phyloP scores from a whole-genome alignment of 352 stramenopile species.

The Phytophthora colocasiae region DNA sequence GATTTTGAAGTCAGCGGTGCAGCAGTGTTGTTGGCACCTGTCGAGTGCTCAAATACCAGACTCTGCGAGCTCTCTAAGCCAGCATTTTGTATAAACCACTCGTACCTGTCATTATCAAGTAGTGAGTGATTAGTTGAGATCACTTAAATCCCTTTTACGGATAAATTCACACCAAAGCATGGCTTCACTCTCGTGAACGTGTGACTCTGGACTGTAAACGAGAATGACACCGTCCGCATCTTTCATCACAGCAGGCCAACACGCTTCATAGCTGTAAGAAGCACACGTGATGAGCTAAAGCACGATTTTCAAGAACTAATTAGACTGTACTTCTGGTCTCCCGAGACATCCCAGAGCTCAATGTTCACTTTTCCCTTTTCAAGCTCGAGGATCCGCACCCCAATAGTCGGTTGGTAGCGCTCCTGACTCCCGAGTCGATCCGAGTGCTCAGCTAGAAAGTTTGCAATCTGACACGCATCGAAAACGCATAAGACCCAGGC shows the following conservation, averaged over 20 bases:
- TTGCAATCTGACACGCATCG: slow-evolving; percentile 60
- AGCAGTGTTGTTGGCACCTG: slow-evolving; percentile 37
- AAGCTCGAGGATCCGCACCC: slow-evolving; percentile 72
- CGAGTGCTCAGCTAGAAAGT: slow-evolving; percentile 77
- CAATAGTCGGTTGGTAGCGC: slow-evolving; percentile 74
- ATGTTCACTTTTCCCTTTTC: slow-evolving; percentile 71
- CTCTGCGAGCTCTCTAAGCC: slow-evolving; percentile 70
- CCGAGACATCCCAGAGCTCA: slow-evolving; percentile 68
- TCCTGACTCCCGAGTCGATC: slow-evolving; percentile 63
- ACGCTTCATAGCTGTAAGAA: slow-evolving; percentile 77
- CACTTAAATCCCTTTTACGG: neutral
- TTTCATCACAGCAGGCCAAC: slow-evolving; percentile 91
- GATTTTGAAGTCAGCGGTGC: slow-evolving; percentile 46
- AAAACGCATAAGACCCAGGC: no score
- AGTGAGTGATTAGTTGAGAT: neutral
- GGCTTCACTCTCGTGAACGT: slow-evolving; percentile 88
- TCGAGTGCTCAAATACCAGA: slow-evolving; percentile 81
- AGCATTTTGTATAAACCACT: slow-evolving; percentile 89
- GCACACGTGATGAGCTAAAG: neutral
- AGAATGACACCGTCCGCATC: slow-evolving; percentile 88
- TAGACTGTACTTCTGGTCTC: slow-evolving; percentile 5
- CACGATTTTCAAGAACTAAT: neutral
- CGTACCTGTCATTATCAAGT: slow-evolving; percentile 51
- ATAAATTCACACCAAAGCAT: slow-evolving; percentile 73
- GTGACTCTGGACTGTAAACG: slow-evolving; percentile 91